Conservation (phyloP, 1,284 basidiomycete species). For the Apiotrichum gamsii region DNA sequence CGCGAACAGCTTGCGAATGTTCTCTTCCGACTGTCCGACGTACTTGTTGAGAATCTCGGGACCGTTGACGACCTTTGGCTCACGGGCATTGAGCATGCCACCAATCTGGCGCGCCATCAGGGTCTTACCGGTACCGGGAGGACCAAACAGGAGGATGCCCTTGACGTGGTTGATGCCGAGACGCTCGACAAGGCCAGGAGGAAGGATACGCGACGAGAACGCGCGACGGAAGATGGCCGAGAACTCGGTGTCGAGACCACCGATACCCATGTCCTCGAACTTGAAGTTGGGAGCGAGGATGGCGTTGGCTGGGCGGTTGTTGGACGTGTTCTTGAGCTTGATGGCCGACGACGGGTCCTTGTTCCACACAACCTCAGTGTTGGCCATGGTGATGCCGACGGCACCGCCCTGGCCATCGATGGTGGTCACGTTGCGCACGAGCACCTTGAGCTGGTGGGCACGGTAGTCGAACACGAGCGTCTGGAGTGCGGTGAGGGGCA, state of each 20-base stretch:
- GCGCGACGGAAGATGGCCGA: slow-evolving; percentile 96
- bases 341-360: slow-evolving; percentile 75
- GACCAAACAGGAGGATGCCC: slow-evolving; percentile 91
- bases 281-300: slow-evolving; percentile 98
- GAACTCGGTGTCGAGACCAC: slow-evolving; percentile 93
- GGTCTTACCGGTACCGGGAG: slow-evolving; percentile 98
- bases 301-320: slow-evolving; percentile 85
- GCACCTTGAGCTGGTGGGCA: slow-evolving; percentile 73
- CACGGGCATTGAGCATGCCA: slow-evolving; percentile 96
- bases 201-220: slow-evolving; percentile 96
- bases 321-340: slow-evolving; percentile 87
- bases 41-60: slow-evolving; percentile 93
- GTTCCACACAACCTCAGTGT: slow-evolving; percentile 82
- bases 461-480: slow-evolving; percentile 84
- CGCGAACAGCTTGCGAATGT: slow-evolving; percentile 92
- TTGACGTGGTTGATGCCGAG: slow-evolving; percentile 99
- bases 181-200: slow-evolving; percentile 92
- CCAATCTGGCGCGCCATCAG: slow-evolving; percentile 98
- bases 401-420: slow-evolving; percentile 48
- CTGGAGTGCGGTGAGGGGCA: slow-evolving; percentile 58
- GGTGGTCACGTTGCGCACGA: slow-evolving; percentile 62
- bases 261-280: slow-evolving; percentile 99
- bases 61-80: slow-evolving; percentile 98
- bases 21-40: slow-evolving; percentile 97
- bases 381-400: slow-evolving; percentile 81